A percentile compares a stretch with the other conserved stretches of the same genome.
Evolutionary conservation across 2,329 filamentous ascomycete genomes (phyloP).

Genomic region (Alternaria sp.): DNA sequence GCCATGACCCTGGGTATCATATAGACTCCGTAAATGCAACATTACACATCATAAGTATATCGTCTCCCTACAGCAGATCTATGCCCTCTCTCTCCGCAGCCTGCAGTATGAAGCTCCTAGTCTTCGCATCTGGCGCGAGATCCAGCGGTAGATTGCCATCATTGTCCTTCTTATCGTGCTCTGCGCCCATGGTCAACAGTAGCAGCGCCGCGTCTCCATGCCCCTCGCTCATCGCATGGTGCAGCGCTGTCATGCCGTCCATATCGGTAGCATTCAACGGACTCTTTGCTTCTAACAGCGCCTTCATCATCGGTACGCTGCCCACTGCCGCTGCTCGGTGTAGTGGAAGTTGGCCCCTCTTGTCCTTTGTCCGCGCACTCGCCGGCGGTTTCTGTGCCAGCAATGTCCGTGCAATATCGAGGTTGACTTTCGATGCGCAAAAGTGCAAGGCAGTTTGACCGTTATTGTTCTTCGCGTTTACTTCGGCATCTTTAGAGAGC

Average conservation of each 20-base stretch:
- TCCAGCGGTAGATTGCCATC: conserved; percentile 79
- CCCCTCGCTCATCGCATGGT: conserved; percentile 81
- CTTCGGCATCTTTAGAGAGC: conserved; percentile 73
- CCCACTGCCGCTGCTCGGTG: conserved; percentile 93
- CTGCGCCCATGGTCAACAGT: conserved; percentile 84
- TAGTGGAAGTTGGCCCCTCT: conserved; percentile 85
- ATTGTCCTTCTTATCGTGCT: conserved; percentile 76
- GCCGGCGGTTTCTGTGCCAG: conserved; percentile 71
- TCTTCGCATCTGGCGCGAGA: conserved; percentile 85
- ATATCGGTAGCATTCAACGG: conserved; percentile 84
- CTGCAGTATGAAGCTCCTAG: conserved; percentile 77
- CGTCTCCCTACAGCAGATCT: conserved; percentile 57
- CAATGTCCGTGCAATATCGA: conserved; percentile 82
- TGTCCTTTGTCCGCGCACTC: conserved; percentile 81
- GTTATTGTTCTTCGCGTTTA: conserved; percentile 75
- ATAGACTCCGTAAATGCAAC: conserved; percentile 17
- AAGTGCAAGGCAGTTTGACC: conserved; percentile 90
- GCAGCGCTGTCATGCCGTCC: conserved; percentile 85
- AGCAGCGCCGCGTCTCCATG: conserved; percentile 82
- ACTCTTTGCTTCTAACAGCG: conserved; percentile 79
- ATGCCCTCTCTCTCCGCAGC: conserved; percentile 87
- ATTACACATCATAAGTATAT: background rate
- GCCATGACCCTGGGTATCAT: conserved; percentile 23
- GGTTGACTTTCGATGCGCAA: conserved; percentile 85
- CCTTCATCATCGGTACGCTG: conserved; percentile 82